Evolutionary conservation across 805 yeast species (phyloP).

Genomic region (Zygotorulaspora sp.): DNA sequence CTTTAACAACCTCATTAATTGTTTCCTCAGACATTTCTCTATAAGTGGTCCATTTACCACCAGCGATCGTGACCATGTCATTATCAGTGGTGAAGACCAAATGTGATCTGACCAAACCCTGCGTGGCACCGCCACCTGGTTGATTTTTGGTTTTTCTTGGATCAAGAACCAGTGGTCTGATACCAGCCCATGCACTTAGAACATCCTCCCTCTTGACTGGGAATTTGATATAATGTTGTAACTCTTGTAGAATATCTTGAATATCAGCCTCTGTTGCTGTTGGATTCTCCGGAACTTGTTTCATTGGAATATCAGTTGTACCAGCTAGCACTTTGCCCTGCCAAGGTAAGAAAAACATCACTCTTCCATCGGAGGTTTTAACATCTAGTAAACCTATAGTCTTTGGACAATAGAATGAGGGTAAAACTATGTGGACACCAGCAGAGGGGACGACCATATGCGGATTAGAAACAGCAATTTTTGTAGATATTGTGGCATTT

Average conservation of each 20-base stretch:
- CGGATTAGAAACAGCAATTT: slow-evolving; percentile 42
- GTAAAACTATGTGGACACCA: slow-evolving; percentile 89
- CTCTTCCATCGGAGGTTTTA: slow-evolving; percentile 90
- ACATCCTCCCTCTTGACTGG: slow-evolving; percentile 88
- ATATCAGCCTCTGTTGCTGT: slow-evolving; percentile 85
- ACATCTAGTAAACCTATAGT: slow-evolving; percentile 89
- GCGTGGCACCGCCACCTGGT: slow-evolving; percentile 52
- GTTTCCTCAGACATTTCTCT: slow-evolving; percentile 97
- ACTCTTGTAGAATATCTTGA: slow-evolving; percentile 77
- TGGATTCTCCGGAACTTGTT: slow-evolving; percentile 67
- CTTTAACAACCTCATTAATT: slow-evolving; percentile 63
- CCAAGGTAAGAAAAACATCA: slow-evolving; percentile 96
- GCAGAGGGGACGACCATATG: slow-evolving; percentile 90
- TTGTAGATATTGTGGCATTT: slow-evolving; percentile 27
- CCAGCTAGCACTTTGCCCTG: slow-evolving; percentile 96
- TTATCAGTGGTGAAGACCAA: slow-evolving; percentile 65
- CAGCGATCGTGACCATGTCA: slow-evolving; percentile 83
- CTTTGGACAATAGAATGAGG: slow-evolving; percentile 86
- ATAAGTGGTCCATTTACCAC: slow-evolving; percentile 98
- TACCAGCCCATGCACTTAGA: slow-evolving; percentile 94
- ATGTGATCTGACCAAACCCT: slow-evolving; percentile 88
- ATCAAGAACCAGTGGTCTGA: slow-evolving; percentile 89
- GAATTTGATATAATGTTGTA: slow-evolving; percentile 84
- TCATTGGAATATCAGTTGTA: slow-evolving; percentile 87
- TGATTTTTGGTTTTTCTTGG: slow-evolving; percentile 51